phyloP scores from a whole-genome alignment of 1,284 basidiomycete genomes.

The Cryptococcus amylolentus region DNA sequence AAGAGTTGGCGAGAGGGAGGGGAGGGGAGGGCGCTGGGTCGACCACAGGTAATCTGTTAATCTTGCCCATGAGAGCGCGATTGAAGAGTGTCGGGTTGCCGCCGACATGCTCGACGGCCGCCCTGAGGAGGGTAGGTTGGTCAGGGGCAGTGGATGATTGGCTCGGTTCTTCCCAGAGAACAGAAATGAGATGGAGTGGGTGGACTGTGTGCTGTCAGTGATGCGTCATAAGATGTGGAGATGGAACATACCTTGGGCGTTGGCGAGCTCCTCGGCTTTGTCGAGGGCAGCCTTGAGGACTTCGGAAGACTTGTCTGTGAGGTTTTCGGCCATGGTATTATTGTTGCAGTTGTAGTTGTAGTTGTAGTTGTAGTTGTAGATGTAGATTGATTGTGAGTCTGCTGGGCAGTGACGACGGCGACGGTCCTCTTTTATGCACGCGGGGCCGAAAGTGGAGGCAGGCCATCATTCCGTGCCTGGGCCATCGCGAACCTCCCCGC shows the following conservation, averaged over 20 bases:
- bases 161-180: slow-evolving; percentile 43
- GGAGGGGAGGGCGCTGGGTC: slow-evolving; percentile 79
- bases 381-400: not conserved
- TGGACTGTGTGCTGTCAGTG: slow-evolving; percentile 36
- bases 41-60: slow-evolving; percentile 68
- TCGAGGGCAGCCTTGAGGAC: slow-evolving; percentile 55
- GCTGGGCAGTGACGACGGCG: not conserved
- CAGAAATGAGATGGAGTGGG: slow-evolving; percentile 48
- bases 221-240: not conserved
- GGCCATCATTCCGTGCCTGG: not conserved
- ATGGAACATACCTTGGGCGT: slow-evolving; percentile 40
- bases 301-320: slow-evolving; percentile 52
- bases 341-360: too few relatives aligned
- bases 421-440: not conserved
- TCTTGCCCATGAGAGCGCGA: slow-evolving; percentile 38
- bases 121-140: slow-evolving; percentile 43
- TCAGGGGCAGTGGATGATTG: slow-evolving; percentile 14
- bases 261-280: slow-evolving; percentile 48
- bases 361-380: not conserved
- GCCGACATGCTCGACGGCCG: slow-evolving; percentile 44
- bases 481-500: not conserved
- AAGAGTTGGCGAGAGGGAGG: slow-evolving; percentile 58
- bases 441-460: not conserved
- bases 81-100: slow-evolving; percentile 44
- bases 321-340: slow-evolving; percentile 42